Base-by-base conservation (phyloP, 2,329 filamentous ascomycete genomes). In the Fusarium agapanthi region DNA sequence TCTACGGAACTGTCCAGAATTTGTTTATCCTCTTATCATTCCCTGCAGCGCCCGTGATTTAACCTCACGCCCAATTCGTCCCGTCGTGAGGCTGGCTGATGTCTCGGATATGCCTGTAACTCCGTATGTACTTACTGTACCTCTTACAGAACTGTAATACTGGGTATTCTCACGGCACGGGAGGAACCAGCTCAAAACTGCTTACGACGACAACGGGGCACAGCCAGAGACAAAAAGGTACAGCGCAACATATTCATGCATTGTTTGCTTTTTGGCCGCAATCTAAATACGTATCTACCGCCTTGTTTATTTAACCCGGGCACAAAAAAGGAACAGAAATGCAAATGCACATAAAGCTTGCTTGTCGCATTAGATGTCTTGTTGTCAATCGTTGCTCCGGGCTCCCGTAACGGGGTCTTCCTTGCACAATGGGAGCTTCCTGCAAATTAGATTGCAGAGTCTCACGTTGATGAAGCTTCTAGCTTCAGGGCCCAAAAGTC, bases 61-160 rank as follows among this genome's bases (percentile, higher is more conserved):
- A 65, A 59, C 35, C 20, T 44, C 37, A 28, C 34, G 16, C 32
- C 48, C 55, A 72, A 69, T 45, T 45, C 57, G 51, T 60, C 32
- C 34, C 60, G 59, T 57, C 35, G 30, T 56, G 51, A 57, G 53
- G 65, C 55, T 66, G 66, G 62, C 64, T 55, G 67, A 67, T 76
- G 75, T 77, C 72, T 77, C 75, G 73, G 75, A 68, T 65, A 58
- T 69, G 48, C 65, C 55, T 67, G 47, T 16, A 34, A 34, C 32
- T 34, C 32, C 32, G 32, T 41, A 32, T 15, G 9, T 41, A 32
- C 34, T 30, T 51, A 15, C 47, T 24, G 30, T 35, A 51, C 48
- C 26, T 30, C 26, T 28, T 13, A 40, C 34, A 54, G 50, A 54
- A 48, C 50, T 45, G 58, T 45, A 69, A 69, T 57, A n/a, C n/a